These are phyloP conservation scores for Beauveria pseudobassiana DNA, from an alignment of 2,329 filamentous ascomycete species.

Conservation along the genomic window DNA sequence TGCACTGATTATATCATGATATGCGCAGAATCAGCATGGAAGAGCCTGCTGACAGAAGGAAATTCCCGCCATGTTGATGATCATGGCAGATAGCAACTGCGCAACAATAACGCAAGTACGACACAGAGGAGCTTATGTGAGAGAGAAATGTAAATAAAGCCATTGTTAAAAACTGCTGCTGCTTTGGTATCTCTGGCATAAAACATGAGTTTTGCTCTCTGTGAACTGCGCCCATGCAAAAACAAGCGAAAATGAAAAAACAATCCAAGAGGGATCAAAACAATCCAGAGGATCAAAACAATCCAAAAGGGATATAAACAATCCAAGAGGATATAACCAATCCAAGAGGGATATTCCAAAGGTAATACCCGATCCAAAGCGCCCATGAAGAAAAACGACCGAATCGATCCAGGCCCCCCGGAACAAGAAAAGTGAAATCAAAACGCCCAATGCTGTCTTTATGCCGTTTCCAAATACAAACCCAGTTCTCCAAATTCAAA, in stretches of 20 bases:
- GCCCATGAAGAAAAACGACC: neutral
- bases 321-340: neutral
- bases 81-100: constrained; percentile 9
- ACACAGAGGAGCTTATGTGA: constrained; percentile 15
- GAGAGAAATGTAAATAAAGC: constrained; percentile 9
- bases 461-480: constrained; percentile 10
- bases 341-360: neutral
- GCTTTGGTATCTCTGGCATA: constrained; percentile 14
- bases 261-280: neutral
- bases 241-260: neutral
- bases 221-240: neutral
- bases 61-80: neutral
- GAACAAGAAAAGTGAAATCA: neutral
- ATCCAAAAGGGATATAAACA: neutral
- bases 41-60: neutral
- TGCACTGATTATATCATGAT: constrained; percentile 4
- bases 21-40: neutral
- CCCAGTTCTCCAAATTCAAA: neutral
- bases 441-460: neutral
- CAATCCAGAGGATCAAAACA: neutral
- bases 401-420: no score
- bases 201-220: neutral
- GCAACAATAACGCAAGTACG: neutral
- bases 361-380: neutral
- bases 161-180: constrained; percentile 15